Base-by-base conservation (phyloP, 148 eudicot species). In the Nepenthes mirabilis region DNA sequence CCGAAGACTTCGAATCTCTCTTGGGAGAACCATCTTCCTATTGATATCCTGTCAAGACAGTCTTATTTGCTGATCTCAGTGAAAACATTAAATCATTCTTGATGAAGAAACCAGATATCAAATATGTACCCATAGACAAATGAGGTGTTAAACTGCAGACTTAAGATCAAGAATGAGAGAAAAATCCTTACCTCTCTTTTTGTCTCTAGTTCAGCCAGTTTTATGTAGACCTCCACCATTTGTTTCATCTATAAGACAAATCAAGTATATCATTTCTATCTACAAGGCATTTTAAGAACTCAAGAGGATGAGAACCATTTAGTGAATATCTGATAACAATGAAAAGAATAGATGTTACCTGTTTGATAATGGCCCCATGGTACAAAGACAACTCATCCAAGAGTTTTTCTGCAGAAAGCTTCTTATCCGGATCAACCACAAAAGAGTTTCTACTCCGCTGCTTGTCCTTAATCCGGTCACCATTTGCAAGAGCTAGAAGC, bases 361-460 rank as follows among this genome's bases (percentile, higher is more conserved):
- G 98, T 79, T 74, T 75, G 52, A 93, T 88, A 54, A 75, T 75
- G 71, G 73, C 65, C 68, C 96, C 89, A 71, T 93, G 98, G 69
- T 80, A 75, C 36, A 81, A 70, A 57, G 82, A 81, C 62, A 93
- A 72, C 72, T 88, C 95, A 53, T 71, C 66, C 67, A 93, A 72
- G 58, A 93, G 83, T 63, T 82, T 87, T 77, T 93, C 96, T n/a
- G 98, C 96, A 54, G 96, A 91, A 75, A 77, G 78, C 66, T 93
- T 93, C 79, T 93, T 93, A 79, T 93, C 98, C 65, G 82, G 68
- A 69, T 88, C 98, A 48, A 93, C 98, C 61, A 93, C 91, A 80
- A 86, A 93, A 36, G 98, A 93, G 78, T 86, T 93, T 80, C 86
- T 80, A 70, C 96, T 93, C 55, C 96, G 96, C 75, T 93, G 98